phyloP scores from a whole-genome alignment of 331 rosid genomes.

The Telfairia occidentalis region DNA sequence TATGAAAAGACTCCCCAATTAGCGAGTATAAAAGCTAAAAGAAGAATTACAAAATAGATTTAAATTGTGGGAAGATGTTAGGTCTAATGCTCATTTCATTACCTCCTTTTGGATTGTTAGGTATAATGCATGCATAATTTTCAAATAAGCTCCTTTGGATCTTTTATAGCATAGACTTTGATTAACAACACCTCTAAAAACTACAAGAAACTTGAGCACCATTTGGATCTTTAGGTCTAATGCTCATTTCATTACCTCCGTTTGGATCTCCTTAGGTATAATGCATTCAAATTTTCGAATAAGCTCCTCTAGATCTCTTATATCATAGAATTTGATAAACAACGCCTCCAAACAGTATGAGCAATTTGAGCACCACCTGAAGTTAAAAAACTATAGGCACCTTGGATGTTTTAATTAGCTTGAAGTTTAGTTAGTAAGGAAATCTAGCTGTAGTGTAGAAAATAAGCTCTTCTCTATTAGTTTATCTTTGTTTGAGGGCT shows the following conservation, averaged over 20 bases:
- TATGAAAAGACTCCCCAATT: neutral
- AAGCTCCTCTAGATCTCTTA: neutral
- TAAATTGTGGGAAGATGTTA: neutral
- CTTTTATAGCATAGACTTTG: neutral
- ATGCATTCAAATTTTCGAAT: neutral
- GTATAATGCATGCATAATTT: neutral
- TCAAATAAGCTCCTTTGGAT: neutral
- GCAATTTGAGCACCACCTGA: neutral
- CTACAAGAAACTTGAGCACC: no score
- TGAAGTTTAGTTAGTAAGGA: neutral
- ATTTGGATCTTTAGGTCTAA: neutral
- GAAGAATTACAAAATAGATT: neutral
- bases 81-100: neutral
- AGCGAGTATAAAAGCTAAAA: neutral
- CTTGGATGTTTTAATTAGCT: neutral
- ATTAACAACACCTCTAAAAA: neutral
- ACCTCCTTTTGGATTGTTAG: neutral
- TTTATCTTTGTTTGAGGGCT: neutral
- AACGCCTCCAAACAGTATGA: neutral
- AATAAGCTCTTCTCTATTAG: no score
- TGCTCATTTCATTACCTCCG: neutral
- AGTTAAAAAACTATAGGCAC: neutral
- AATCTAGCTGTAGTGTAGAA: neutral
- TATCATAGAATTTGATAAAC: neutral
- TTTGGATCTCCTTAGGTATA: neutral